A percentile compares a stretch with the other conserved stretches of the same genome.
Evolutionary conservation across 2,329 filamentous ascomycete species (phyloP).

Genomic region (Arthrobotrys sphaeroides): DNA sequence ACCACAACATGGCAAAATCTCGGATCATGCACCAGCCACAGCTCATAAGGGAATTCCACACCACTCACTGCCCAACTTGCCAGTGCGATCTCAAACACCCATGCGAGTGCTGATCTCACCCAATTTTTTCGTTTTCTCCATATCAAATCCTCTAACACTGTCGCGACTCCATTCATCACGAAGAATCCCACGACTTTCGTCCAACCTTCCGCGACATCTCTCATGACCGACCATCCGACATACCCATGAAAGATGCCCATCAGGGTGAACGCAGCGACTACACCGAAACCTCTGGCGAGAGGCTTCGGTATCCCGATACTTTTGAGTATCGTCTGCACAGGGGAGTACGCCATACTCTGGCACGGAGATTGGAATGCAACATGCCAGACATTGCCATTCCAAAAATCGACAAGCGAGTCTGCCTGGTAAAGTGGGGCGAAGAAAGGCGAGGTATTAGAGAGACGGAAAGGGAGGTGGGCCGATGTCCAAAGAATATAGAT

Average conservation of each 20-base stretch:
- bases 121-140: conserved; percentile 57
- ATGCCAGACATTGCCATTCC: conserved; percentile 51
- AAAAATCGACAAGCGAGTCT: conserved; percentile 48
- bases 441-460: conserved; percentile 26
- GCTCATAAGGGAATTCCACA: conserved; percentile 56
- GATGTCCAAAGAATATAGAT: conserved; percentile 45
- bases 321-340: conserved; percentile 31
- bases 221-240: conserved; percentile 45
- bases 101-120: conserved; percentile 57
- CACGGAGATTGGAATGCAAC: conserved; percentile 53
- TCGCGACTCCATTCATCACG: conserved; percentile 41
- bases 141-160: conserved; percentile 56
- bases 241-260: conserved; percentile 52
- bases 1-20: conserved; percentile 46
- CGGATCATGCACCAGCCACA: conserved; percentile 55
- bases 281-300: conserved; percentile 34
- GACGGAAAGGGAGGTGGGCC: conserved; percentile 36
- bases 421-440: conserved; percentile 46
- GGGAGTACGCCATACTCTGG: conserved; percentile 33
- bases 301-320: conserved; percentile 9
- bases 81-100: conserved; percentile 58
- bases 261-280: conserved; percentile 43
- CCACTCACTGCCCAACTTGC: conserved; percentile 58
- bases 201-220: conserved; percentile 39
- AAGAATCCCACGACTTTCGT: conserved; percentile 44